phyloP scores from a whole-genome alignment of 805 yeast species.

The Lachancea waltii region DNA sequence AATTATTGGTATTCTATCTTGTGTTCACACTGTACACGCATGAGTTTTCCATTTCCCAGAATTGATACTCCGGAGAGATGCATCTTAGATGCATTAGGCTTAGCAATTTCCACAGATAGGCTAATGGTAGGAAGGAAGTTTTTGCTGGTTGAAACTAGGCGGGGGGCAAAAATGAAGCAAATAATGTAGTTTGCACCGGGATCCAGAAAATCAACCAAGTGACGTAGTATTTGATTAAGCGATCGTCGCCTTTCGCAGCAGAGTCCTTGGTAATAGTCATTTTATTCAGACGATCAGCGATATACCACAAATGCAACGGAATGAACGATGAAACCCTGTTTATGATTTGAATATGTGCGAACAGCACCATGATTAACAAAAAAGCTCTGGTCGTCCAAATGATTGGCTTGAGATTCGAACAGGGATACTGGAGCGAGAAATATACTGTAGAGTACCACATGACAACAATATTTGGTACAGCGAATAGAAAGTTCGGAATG shows the following conservation, averaged over 20 bases:
- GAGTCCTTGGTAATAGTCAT: conserved; percentile 13
- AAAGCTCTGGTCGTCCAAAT: conserved; percentile 39
- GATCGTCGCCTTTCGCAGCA: conserved; percentile 14
- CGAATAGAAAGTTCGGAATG: conserved; percentile 75
- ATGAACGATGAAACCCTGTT: conserved; percentile 72
- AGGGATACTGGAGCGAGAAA: conserved; percentile 35
- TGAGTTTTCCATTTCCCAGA: too few relatives aligned
- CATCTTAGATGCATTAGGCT: too few relatives aligned
- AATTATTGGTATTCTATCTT: too few relatives aligned
- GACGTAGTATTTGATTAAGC: conserved; percentile 35
- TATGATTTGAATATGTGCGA: conserved; percentile 83
- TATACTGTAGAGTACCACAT: conserved; percentile 37
- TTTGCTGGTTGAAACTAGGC: conserved; percentile 61
- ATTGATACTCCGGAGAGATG: too few relatives aligned
- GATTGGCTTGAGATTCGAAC: conserved; percentile 35
- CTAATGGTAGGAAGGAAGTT: too few relatives aligned
- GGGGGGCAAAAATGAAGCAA: conserved; percentile 85
- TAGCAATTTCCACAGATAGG: too few relatives aligned
- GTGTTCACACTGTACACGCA: too few relatives aligned
- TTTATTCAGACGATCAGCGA: conserved; percentile 37
- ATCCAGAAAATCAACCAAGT: conserved; percentile 57
- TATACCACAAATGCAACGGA: conserved; percentile 71
- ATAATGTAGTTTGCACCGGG: conserved; percentile 61
- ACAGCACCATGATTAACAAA: conserved; percentile 44
- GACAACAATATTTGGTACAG: conserved; percentile 55